These are phyloP conservation scores for Cunninghamia lanceolata DNA, from an alignment of 75 land plant species.

Conservation along the genomic window DNA sequence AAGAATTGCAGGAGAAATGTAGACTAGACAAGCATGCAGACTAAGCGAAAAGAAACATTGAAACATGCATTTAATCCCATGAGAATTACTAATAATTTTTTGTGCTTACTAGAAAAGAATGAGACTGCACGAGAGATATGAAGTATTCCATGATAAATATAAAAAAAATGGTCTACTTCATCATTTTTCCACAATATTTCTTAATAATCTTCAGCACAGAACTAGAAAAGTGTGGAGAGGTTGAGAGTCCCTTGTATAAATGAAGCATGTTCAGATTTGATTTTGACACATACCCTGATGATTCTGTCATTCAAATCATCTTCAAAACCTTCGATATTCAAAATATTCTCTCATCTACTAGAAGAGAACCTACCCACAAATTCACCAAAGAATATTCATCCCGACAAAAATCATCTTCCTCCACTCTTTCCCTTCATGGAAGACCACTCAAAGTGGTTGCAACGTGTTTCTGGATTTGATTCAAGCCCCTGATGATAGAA, in stretches of 20 bases:
- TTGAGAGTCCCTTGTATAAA: no score
- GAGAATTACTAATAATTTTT: not conserved
- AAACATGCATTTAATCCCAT: not conserved
- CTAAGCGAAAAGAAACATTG: not conserved
- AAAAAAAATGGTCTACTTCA: not conserved
- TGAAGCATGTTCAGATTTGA: not conserved
- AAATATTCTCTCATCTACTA: not conserved
- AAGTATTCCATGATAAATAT: not conserved
- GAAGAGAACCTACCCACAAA: not conserved
- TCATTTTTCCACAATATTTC: not conserved
- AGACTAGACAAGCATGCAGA: not conserved
- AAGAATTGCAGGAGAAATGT: not conserved
- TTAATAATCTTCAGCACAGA: no score
- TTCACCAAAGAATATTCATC: not conserved
- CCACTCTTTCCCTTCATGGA: constrained; percentile 16
- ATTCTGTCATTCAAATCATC: not conserved
- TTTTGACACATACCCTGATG: not conserved
- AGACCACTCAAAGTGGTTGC: constrained; percentile 61
- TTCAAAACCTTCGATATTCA: not conserved
- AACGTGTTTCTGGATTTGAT: constrained; percentile 64
- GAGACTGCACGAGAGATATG: not conserved
- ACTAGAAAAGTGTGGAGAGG: no score
- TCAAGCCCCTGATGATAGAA: constrained; percentile 40
- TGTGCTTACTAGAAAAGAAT: not conserved
- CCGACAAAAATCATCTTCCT: not conserved